Conservation (phyloP, 2,329 filamentous ascomycete species). For the Alternaria longipes region DNA sequence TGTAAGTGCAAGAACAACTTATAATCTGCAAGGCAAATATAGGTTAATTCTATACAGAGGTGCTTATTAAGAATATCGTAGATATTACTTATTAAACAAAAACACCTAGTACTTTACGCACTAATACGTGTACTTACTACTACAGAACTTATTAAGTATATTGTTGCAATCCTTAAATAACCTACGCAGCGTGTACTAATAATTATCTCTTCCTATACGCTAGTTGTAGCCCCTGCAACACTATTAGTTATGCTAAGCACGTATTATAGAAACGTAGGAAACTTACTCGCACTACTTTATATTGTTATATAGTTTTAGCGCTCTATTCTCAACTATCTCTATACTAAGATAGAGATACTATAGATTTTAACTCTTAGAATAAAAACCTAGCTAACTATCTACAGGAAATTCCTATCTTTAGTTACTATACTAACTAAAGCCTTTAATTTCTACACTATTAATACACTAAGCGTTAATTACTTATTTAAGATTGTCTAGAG, state of each 20-base stretch:
- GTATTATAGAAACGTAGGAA: background rate
- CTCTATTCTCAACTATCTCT: background rate
- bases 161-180: background rate
- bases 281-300: background rate
- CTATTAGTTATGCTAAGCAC: background rate
- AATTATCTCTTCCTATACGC: background rate
- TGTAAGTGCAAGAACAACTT: no score
- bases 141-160: background rate
- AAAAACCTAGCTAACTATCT: background rate
- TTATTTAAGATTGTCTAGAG: no score
- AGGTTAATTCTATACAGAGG: fast-evolving
- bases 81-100: background rate
- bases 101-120: background rate
- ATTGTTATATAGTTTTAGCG: background rate
- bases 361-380: background rate
- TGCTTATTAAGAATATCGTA: no score
- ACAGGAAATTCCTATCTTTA: background rate
- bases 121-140: background rate
- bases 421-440: background rate
- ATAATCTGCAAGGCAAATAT: no score
- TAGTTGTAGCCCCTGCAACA: background rate
- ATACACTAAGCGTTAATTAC: no score
- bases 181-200: background rate
- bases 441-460: background rate
- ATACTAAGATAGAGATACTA: background rate